phyloP scores from a whole-genome alignment of 768 basidiomycete genomes.

The Termitomyces sp. region DNA sequence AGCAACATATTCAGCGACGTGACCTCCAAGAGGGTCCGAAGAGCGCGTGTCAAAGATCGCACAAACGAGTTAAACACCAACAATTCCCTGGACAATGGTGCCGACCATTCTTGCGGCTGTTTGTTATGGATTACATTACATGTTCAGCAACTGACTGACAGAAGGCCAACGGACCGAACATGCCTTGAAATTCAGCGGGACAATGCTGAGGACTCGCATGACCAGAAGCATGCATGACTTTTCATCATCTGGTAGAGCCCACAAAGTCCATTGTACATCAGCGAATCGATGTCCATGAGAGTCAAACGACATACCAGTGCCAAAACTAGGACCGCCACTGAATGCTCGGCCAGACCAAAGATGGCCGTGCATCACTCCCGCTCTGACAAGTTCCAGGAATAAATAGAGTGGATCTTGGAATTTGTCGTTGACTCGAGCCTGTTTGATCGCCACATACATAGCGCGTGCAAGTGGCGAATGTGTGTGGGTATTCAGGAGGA shows the following conservation, averaged over 20 bases:
- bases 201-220: slow-evolving; percentile 94
- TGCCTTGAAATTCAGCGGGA: slow-evolving; percentile 93
- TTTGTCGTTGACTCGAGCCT: slow-evolving; percentile 88
- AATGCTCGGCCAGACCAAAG: slow-evolving; percentile 85
- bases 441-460: slow-evolving; percentile 78
- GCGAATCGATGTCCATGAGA: slow-evolving; percentile 27
- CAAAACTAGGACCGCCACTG: slow-evolving; percentile 94
- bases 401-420: slow-evolving; percentile 96
- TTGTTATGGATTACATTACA: not conserved
- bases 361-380: slow-evolving; percentile 96
- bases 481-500: slow-evolving; percentile 82
- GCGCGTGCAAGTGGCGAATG: slow-evolving; percentile 91
- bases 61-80: slow-evolving; percentile 99
- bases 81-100: slow-evolving; percentile 93
- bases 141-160: slow-evolving; percentile 2
- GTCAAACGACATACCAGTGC: slow-evolving; percentile 57
- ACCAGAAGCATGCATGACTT: slow-evolving; percentile 93
- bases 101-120: slow-evolving; percentile 89
- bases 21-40: slow-evolving; percentile 88
- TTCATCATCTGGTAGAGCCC: slow-evolving; percentile 68
- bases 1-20: slow-evolving; percentile 91
- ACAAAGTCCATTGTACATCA: slow-evolving; percentile 19
- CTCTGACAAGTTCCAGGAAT: slow-evolving; percentile 91
- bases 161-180: slow-evolving; percentile 21
- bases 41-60: slow-evolving; percentile 83